Evolutionary conservation across 371 early-diverging fungal genomes (phyloP), one percentile per base, ranked within the genome.

Genomic region (Blakeslea trispora): DNA sequence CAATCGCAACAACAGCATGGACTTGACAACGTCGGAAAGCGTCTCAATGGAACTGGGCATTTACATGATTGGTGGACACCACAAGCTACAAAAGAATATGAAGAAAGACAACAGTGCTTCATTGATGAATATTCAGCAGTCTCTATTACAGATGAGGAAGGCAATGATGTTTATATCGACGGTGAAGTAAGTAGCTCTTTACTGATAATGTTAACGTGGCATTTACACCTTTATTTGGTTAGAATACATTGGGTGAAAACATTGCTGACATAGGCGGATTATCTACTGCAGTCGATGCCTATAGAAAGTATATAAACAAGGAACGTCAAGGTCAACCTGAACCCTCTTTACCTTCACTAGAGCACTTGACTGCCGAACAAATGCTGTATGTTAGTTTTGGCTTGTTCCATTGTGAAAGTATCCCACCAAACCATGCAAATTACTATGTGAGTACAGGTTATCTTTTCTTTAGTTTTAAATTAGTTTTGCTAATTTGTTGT

Each of bases 241-340:
- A 72, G 59, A 37, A 77, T 18, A 87, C 86, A 0, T 63, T 88
- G n/a, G 79, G 78, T 19, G 89, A 89, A 66, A 90, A 88, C 64
- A 57, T 91, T 34, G 89, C 91, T 6, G 91, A 91, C 57, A 86
- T 83, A 49, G 90, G 89, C 6, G 91, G 90, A 13, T 5, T 83
- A 37, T 53, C 53, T 10, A 58, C 61, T 34, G 60, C 79, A 0
- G 77, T 64, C 39, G 40, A 52, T 9, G 64, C 77, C 7, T 60
- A 60, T 15, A 47, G 46, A 18, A 45, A 47, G 7, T 47, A 41
- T 21, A 18, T 55, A 3, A 24, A 19, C 10, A 24, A 40, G 7
- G n/a, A 19, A 11, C 31, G 47, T 7, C 14, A 37, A 9, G 28
- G 28, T 7, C 21, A 39, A 24, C 13, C 35, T 5, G 61, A 54